A percentile compares a stretch with the other conserved stretches of the same genome.
Conservation (phyloP, 257 asterid species). For the Solanum corneliomulleri region DNA sequence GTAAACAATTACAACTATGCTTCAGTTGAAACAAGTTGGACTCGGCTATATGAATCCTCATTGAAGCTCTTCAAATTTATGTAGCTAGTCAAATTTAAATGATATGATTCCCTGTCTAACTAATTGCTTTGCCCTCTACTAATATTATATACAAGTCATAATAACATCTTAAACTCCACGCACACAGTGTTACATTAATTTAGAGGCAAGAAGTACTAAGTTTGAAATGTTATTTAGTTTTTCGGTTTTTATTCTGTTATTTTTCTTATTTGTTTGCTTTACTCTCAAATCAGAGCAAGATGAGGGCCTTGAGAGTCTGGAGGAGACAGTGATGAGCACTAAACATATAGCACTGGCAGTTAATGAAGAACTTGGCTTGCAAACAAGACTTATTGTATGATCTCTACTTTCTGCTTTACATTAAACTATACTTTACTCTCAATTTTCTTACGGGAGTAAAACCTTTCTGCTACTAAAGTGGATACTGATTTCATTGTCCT, state of each 20-base stretch:
- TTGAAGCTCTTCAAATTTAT: background rate
- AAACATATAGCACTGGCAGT: conserved; percentile 93
- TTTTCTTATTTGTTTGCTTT: background rate
- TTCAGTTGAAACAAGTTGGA: background rate
- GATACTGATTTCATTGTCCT: background rate
- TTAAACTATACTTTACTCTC: background rate
- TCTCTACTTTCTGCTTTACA: conserved; percentile 3
- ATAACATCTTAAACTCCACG: background rate
- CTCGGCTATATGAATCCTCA: background rate
- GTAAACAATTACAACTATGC: background rate
- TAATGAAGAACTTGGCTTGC: conserved; percentile 88
- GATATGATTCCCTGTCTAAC: background rate
- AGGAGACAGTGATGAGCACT: conserved; percentile 83
- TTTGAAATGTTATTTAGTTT: background rate
- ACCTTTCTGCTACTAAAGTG: background rate
- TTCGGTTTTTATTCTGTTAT: background rate
- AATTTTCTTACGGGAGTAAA: background rate
- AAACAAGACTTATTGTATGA: conserved; percentile 80
- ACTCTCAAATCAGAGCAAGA: conserved; percentile 65
- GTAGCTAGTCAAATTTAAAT: background rate
- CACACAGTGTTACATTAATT: background rate
- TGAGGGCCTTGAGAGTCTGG: conserved; percentile 81
- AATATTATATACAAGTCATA: background rate
- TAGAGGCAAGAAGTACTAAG: background rate
- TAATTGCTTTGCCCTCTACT: background rate